Percentiles rank a stretch among this genome's conserved stretches.
These are phyloP conservation scores for Aciculoconidium aculeatum DNA, from an alignment of 805 yeast species.

Conservation along the genomic window DNA sequence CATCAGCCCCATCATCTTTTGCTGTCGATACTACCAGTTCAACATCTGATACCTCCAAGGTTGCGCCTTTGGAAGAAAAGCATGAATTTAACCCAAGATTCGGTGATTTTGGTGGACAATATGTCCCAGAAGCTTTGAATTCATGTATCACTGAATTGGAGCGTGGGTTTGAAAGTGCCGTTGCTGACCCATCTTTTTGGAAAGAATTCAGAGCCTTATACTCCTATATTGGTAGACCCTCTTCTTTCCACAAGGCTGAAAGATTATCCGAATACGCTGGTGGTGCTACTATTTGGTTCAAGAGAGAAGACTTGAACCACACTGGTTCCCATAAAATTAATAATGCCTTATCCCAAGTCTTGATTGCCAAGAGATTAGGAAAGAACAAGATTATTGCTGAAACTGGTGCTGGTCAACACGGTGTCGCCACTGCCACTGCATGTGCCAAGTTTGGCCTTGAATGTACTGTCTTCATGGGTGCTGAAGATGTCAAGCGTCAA, in stretches of 20 bases:
- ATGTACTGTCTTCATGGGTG: constrained; percentile 97
- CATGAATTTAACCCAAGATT: constrained; percentile 74
- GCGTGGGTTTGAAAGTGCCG: constrained; percentile 78
- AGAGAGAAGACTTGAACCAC: constrained; percentile 92
- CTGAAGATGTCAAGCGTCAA: constrained; percentile 98
- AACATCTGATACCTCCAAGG: constrained; percentile 24
- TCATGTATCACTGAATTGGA: constrained; percentile 88
- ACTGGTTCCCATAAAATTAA: constrained; percentile 87
- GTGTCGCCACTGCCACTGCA: constrained; percentile 90
- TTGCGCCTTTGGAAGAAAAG: constrained; percentile 38
- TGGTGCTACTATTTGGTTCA: constrained; percentile 91
- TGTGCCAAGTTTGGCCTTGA: constrained; percentile 89
- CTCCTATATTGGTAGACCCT: constrained; percentile 95
- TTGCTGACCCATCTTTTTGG: constrained; percentile 91
- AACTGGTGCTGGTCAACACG: constrained; percentile 93
- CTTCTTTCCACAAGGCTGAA: constrained; percentile 85
- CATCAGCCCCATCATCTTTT: constrained; percentile 24
- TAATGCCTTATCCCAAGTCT: constrained; percentile 77
- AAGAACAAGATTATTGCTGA: constrained; percentile 77
- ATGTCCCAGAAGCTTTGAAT: constrained; percentile 94
- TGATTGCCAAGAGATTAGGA: constrained; percentile 74
- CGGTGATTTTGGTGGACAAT: constrained; percentile 98
- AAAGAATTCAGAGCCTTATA: constrained; percentile 79
- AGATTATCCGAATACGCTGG: constrained; percentile 86
- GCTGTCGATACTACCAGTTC: constrained; percentile 10